A percentile compares a stretch with the other conserved stretches of the same genome.
These are phyloP conservation scores for Backusella westeae DNA, from an alignment of 192 early-diverging fungal genomes.

Conservation along the genomic window DNA sequence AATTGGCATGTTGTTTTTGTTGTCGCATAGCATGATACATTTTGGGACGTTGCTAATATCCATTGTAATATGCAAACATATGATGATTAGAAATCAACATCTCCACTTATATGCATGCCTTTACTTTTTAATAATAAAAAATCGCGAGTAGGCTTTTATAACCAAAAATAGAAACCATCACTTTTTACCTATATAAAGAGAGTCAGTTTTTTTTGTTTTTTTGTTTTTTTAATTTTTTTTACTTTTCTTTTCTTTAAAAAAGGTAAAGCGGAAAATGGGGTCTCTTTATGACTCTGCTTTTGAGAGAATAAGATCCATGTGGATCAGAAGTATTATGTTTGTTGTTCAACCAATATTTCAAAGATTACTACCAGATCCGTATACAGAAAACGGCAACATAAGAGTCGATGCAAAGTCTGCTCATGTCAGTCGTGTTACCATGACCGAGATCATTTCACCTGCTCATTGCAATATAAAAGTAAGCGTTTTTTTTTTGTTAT, in stretches of 20 bases:
- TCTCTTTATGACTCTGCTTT: not conserved
- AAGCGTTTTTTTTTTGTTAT: not conserved
- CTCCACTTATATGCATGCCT: too few relatives aligned
- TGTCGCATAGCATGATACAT: too few relatives aligned
- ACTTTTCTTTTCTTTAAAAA: not conserved
- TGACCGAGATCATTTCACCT: conserved; percentile 54
- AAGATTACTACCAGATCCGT: conserved; percentile 31
- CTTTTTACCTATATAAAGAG: not conserved
- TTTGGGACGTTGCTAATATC: too few relatives aligned
- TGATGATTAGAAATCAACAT: not conserved
- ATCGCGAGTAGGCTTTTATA: not conserved
- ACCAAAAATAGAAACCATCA: not conserved
- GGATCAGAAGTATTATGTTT: conserved; percentile 16
- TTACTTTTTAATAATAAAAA: not conserved
- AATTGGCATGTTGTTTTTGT: too few relatives aligned
- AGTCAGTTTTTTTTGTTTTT: not conserved
- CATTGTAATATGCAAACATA: not conserved
- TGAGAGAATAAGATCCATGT: conserved; percentile 7
- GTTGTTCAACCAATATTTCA: conserved; percentile 20
- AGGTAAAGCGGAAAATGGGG: not conserved
- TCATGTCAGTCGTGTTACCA: conserved; percentile 45
- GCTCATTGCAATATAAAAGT: conserved; percentile 48
- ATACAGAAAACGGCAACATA: conserved; percentile 25
- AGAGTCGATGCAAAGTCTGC: conserved; percentile 24
- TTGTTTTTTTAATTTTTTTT: not conserved